These are phyloP conservation scores for Ciborinia camelliae DNA, from an alignment of 2,329 filamentous ascomycete genomes.

Conservation along the genomic window DNA sequence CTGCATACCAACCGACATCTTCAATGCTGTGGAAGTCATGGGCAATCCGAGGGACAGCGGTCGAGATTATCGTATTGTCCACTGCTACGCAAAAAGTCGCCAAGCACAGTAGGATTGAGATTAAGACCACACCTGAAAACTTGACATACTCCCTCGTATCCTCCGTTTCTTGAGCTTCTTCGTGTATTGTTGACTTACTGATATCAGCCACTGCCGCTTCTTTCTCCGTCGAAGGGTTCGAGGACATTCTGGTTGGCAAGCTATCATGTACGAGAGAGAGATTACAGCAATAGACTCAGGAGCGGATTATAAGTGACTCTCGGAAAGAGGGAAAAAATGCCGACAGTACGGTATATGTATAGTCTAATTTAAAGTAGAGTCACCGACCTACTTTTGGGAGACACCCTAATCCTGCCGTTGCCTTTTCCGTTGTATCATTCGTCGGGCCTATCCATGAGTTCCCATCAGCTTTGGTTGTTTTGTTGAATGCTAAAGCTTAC, in stretches of 20 bases:
- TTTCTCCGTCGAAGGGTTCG: neutral
- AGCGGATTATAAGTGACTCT: neutral
- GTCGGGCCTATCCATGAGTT: neutral
- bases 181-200: neutral
- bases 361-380: no score
- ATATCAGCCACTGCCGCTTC: neutral
- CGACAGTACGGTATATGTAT: no score
- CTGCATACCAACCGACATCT: slow-evolving; percentile 21
- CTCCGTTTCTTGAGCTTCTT: neutral
- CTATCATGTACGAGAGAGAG: neutral
- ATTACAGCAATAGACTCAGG: neutral
- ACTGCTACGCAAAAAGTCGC: neutral
- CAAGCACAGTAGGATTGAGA: neutral
- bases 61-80: neutral
- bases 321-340: neutral
- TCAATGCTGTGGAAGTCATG: neutral
- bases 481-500: neutral
- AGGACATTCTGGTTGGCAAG: no score
- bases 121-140: neutral
- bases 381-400: neutral
- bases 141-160: neutral
- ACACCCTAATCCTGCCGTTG: neutral
- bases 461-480: neutral
- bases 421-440: neutral
- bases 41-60: neutral